Evolutionary conservation across 2,329 filamentous ascomycete genomes (phyloP).

Genomic region (Thelonectria olida): DNA sequence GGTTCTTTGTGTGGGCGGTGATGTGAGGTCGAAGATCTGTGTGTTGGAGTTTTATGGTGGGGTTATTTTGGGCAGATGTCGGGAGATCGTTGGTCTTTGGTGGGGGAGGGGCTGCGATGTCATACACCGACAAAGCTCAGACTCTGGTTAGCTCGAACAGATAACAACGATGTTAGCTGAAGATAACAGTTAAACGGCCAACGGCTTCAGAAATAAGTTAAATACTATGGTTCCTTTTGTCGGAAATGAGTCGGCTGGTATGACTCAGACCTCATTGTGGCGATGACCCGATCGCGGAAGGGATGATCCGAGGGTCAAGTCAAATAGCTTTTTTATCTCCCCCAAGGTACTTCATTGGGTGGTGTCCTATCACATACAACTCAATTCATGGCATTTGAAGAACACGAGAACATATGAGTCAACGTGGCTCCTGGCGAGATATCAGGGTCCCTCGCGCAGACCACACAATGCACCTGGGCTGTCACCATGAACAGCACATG

Average conservation of each 20-base stretch:
- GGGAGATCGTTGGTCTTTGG: constrained; percentile 26
- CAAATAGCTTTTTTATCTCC: too few relatives aligned
- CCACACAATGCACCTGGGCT: too few relatives aligned
- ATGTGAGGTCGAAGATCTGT: constrained; percentile 14
- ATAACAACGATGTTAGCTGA: constrained; percentile 8
- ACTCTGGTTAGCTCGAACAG: not conserved
- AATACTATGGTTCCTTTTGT: not conserved
- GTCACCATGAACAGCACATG: too few relatives aligned
- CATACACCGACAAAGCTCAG: constrained; percentile 20
- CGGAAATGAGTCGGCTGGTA: not conserved
- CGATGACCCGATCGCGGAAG: not conserved
- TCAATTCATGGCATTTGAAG: too few relatives aligned
- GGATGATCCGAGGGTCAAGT: not conserved
- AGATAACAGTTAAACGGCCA: not conserved
- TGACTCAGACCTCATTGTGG: not conserved
- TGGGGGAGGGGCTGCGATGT: constrained; percentile 37
- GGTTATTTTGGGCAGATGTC: constrained; percentile 37
- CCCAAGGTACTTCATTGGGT: too few relatives aligned
- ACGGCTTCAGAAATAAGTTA: not conserved
- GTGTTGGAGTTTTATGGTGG: constrained; percentile 36
- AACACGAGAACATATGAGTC: too few relatives aligned
- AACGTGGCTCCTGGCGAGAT: too few relatives aligned
- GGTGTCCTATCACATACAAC: too few relatives aligned
- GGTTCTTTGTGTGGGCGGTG: not conserved
- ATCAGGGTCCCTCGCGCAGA: too few relatives aligned